Conservation (phyloP, 2,329 filamentous ascomycete genomes). For the Aspergillus udagawae region DNA sequence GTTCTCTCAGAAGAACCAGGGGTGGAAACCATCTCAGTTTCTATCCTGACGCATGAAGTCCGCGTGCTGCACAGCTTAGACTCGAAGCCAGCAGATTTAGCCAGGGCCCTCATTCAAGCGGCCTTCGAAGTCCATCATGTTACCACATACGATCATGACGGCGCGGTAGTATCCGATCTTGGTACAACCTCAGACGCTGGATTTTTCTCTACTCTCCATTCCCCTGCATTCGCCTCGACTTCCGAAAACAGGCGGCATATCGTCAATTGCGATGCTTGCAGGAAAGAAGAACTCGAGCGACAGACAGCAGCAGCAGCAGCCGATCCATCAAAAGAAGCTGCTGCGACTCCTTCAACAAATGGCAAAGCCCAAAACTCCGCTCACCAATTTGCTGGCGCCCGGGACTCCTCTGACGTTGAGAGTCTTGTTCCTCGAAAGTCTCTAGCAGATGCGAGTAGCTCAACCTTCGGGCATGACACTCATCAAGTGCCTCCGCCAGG, state of each 20-base stretch:
- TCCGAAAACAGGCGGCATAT: slow-evolving; percentile 37
- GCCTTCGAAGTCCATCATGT: slow-evolving; percentile 47
- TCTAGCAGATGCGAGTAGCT: neutral
- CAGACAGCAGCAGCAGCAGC: slow-evolving; percentile 10
- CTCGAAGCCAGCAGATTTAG: slow-evolving; percentile 31
- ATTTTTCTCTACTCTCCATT: slow-evolving; percentile 17
- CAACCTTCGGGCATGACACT: neutral
- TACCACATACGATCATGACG: slow-evolving; percentile 35
- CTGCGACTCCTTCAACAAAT: neutral
- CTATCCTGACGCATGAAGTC: slow-evolving; percentile 43
- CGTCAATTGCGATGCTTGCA: slow-evolving; percentile 50
- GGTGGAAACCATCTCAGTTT: slow-evolving; percentile 38
- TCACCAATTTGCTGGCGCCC: neutral
- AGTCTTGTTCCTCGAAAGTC: slow-evolving; percentile 1
- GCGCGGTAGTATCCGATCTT: slow-evolving; percentile 29
- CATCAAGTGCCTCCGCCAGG: neutral
- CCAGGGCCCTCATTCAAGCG: slow-evolving; percentile 38
- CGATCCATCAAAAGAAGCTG: slow-evolving; percentile 8
- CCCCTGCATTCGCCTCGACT: slow-evolving; percentile 15
- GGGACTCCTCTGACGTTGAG: neutral
- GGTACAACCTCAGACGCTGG: slow-evolving; percentile 28
- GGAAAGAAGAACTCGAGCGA: slow-evolving; percentile 34
- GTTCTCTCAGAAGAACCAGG: slow-evolving; percentile 36
- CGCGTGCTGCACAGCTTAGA: slow-evolving; percentile 35
- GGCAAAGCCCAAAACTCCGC: neutral